A percentile compares a stretch with the other conserved stretches of the same genome.
These are phyloP conservation scores for Apiotrichum brassicae DNA, from an alignment of 1,284 basidiomycete species.

Conservation along the genomic window DNA sequence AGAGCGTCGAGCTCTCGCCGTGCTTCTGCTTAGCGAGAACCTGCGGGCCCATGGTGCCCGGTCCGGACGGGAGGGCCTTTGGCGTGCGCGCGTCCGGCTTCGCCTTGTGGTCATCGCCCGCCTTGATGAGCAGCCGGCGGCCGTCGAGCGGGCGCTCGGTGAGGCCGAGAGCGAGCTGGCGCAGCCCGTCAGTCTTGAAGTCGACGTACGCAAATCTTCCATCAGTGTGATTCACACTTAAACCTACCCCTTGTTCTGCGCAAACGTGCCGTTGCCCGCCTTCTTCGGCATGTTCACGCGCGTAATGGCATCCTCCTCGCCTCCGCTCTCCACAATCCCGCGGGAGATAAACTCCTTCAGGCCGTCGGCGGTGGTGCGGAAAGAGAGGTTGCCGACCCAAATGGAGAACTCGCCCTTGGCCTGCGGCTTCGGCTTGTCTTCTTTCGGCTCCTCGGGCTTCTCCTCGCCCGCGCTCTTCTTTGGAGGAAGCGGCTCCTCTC, in stretches of 20 bases:
- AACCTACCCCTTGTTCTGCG: conserved; percentile 52
- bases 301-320: conserved; percentile 43
- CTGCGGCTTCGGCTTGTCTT: conserved; percentile 52
- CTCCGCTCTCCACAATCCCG: conserved; percentile 49
- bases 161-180: conserved; percentile 65
- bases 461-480: conserved; percentile 12
- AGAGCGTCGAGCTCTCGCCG: conserved; percentile 39
- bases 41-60: conserved; percentile 12
- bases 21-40: conserved; percentile 42
- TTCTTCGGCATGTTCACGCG: conserved; percentile 53
- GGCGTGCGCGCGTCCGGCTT: conserved; percentile 44
- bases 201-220: conserved; percentile 92
- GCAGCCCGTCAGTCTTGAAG: conserved; percentile 70
- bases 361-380: conserved; percentile 72
- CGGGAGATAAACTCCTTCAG: conserved; percentile 67
- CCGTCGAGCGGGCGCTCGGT: conserved; percentile 80
- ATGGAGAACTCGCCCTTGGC: conserved; percentile 57
- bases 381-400: conserved; percentile 93
- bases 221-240: too few relatives aligned
- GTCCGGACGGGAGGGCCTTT: conserved; percentile 49
- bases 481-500: conserved; percentile 17
- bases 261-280: conserved; percentile 39
- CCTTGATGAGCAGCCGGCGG: conserved; percentile 84
- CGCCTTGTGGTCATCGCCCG: conserved; percentile 63
- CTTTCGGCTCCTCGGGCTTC: conserved; percentile 12